Base-by-base conservation (phyloP, 139 green algal genomes). In the Chlorella sp. region DNA sequence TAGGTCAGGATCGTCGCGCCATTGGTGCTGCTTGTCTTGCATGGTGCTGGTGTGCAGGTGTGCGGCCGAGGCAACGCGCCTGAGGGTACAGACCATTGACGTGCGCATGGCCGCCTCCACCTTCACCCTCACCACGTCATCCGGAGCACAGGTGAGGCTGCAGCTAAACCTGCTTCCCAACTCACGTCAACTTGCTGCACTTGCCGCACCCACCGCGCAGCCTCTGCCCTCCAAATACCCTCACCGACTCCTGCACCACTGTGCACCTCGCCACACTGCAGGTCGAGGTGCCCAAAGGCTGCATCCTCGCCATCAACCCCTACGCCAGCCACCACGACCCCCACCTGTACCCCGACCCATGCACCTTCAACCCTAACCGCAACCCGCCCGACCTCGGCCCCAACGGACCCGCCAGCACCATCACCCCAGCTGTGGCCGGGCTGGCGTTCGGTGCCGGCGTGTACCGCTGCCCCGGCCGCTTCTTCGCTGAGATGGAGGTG, bases 401-500 rank as follows among this genome's bases (percentile, higher is more conserved):
- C n/a, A n/a, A 30, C 31, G 30, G 22, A 55, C 24, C 26, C 61
- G 76, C 3, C 81, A 65, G 67, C 26, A 26, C 24, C 88, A 80
- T 35, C 34, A 88, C 51, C 86, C 86, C 1, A 31, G 71, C 35
- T 76, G 87, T 49, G 30, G 26, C 73, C 75, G 80, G 75, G 27
- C 69, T 87, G 2, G 71, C 78, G 5, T 78, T 74, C 69, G 73
- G 80, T 24, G 80, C 71, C 24, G 80, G 80, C 0, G n/a, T 72
- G 22, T 86, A 86, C 80, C 85, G 88, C 69, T 94, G 88, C 70
- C 89, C 88, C 4, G 88, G 89, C 1, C 72, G 87, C 20, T 88
- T 82, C 63, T 90, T 94, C 75, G 89, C 88, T 20, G 88, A 94
- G 66, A 79, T 86, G 62, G 88, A 94, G 78, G 34, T 94, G 3